Evolutionary conservation across 2,329 filamentous ascomycete genomes (phyloP), one percentile per base, ranked within the genome.

Genomic region (Penicillium digitatum): DNA sequence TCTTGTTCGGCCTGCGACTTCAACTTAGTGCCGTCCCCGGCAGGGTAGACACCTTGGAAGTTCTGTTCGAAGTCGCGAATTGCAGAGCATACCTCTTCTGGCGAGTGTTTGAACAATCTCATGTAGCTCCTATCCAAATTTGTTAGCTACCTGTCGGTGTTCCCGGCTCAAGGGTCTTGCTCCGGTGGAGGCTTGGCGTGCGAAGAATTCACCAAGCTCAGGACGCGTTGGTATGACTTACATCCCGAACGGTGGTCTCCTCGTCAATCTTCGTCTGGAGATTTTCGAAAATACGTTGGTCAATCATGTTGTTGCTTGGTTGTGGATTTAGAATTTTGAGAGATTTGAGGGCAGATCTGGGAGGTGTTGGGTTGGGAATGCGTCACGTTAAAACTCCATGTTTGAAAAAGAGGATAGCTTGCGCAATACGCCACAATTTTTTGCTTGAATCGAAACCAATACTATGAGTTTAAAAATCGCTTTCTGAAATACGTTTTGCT

Each of bases 181-280:
- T 42, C 42, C 32, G 57, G 52, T 42, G 52, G 26, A 42, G 62
- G 60, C 63, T 63, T 65, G 62, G 62, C 63, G 49, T 54, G 52
- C 47, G 56, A 53, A 59, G 55, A 58, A 56, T 57, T 59, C 57
- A 54, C 20, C 48, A 43, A 39, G 14, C 20, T 26, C 48, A 32
- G 49, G 20, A 34, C 43, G n/a, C 40, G 48, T 38, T 34, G 53
- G 47, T 54, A 64, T 10, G 22, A 61, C 69, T 68, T 69, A 86
- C 83, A 70, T 97, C 93, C 67, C 89, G 86, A 52, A 95, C 86
- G 52, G 82, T 80, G 9, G 84, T 82, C 71, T 97, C 94, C 73
- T 95, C 87, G 65, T 97, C 94, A 66, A 96, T 90, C 73, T 92
- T 92, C 56, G 82, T 79, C 75, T 96, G 93, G 58, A 99, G 86